Percentiles rank a stretch among this genome's conserved stretches.
Conservation (phyloP, 2,329 filamentous ascomycete species). For the Fusarium euwallaceae region DNA sequence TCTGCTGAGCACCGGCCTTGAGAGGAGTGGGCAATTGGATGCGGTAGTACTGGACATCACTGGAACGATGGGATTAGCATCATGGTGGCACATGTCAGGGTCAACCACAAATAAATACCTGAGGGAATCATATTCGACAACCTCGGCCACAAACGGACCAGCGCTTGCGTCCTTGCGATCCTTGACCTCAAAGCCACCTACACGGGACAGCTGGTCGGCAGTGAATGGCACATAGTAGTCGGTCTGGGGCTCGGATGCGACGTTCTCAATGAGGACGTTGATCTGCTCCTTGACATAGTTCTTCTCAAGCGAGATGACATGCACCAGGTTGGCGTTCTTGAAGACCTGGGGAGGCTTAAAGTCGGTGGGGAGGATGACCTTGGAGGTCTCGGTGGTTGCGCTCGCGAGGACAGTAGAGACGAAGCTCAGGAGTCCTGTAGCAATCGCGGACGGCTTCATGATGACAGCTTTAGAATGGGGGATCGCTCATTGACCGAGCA, state of each 20-base stretch:
- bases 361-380: slow-evolving; percentile 69
- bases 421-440: slow-evolving; percentile 71
- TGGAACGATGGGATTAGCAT: slow-evolving; percentile 52
- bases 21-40: slow-evolving; percentile 84
- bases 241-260: slow-evolving; percentile 80
- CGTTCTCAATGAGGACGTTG: slow-evolving; percentile 95
- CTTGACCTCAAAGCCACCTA: slow-evolving; percentile 91
- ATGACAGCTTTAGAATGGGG: slow-evolving; percentile 44
- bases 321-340: slow-evolving; percentile 92
- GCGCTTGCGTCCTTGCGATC: slow-evolving; percentile 85
- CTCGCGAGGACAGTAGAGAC: slow-evolving; percentile 61
- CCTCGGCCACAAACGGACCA: slow-evolving; percentile 76
- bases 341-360: slow-evolving; percentile 93
- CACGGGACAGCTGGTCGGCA: slow-evolving; percentile 76
- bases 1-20: slow-evolving; percentile 81
- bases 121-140: slow-evolving; percentile 73
- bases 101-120: slow-evolving; percentile 60
- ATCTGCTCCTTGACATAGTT: slow-evolving; percentile 89
- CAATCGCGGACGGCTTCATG: slow-evolving; percentile 62
- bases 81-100: neutral
- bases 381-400: slow-evolving; percentile 61
- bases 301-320: slow-evolving; percentile 93
- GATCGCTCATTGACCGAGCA: slow-evolving; percentile 52
- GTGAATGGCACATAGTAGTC: slow-evolving; percentile 95
- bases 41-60: slow-evolving; percentile 84